Conservation (phyloP, 2,329 filamentous ascomycete genomes). For the Fusarium nygamai region DNA sequence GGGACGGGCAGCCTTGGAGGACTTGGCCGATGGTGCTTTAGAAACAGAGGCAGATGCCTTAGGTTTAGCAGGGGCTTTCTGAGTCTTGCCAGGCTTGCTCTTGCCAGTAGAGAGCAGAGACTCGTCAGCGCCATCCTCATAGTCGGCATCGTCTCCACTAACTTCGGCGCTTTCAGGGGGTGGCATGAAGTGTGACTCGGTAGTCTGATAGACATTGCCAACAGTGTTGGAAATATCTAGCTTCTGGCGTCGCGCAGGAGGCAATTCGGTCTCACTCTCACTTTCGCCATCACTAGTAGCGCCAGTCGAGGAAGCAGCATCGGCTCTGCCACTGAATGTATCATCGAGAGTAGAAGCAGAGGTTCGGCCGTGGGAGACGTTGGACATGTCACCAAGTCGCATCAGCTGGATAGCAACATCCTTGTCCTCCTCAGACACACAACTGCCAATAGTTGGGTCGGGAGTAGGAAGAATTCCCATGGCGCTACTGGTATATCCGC, state of each 20-base stretch:
- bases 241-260: conserved; percentile 68
- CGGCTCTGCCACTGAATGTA: conserved; percentile 89
- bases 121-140: conserved; percentile 48
- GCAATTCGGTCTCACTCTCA: conserved; percentile 70
- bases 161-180: conserved; percentile 59
- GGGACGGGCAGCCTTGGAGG: conserved; percentile 55
- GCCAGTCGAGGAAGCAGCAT: conserved; percentile 84
- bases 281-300: conserved; percentile 83
- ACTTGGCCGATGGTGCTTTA: conserved; percentile 52
- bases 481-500: conserved; percentile 60
- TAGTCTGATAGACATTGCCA: conserved; percentile 61
- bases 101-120: conserved; percentile 52
- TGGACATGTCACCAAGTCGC: conserved; percentile 92
- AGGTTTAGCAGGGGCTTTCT: conserved; percentile 53
- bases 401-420: conserved; percentile 98
- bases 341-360: conserved; percentile 95
- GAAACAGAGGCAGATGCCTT: conserved; percentile 48
- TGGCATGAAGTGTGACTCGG: conserved; percentile 63
- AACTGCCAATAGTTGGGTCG: conserved; percentile 96
- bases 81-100: conserved; percentile 53
- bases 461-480: conserved; percentile 83
- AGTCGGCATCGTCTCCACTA: conserved; percentile 49
- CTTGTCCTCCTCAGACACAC: conserved; percentile 92
- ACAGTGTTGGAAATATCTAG: conserved; percentile 55
- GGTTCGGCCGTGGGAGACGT: conserved; percentile 90